Conservation (phyloP, 352 stramenopile species). For the Peronospora destructor region DNA sequence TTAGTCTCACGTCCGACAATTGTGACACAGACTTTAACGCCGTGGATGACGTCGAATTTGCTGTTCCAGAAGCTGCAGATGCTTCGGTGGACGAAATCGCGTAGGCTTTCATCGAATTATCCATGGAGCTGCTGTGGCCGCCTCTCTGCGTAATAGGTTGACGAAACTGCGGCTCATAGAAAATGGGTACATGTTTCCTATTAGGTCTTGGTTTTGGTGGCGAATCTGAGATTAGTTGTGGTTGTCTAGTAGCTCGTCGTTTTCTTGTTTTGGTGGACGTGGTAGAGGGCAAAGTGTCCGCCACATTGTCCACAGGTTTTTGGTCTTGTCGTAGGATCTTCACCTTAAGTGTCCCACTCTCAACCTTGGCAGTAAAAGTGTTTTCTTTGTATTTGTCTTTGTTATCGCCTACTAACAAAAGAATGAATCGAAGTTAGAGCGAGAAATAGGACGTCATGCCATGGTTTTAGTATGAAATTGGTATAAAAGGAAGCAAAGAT, state of each 20-base stretch:
- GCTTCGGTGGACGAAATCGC: slow-evolving; percentile 21
- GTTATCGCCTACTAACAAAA: slow-evolving; percentile 20
- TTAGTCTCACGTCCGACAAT: slow-evolving; percentile 28
- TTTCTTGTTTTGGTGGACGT: slow-evolving; percentile 2
- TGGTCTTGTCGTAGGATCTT: slow-evolving; percentile 69
- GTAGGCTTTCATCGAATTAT: slow-evolving; percentile 10
- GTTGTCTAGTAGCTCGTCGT: slow-evolving; percentile 8
- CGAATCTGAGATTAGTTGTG: slow-evolving; percentile 23
- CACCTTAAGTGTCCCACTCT: slow-evolving; percentile 68
- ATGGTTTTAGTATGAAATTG: background rate
- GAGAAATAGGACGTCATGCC: too few relatives aligned
- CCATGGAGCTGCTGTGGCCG: slow-evolving; percentile 25
- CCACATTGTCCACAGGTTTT: background rate
- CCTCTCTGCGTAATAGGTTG: slow-evolving; percentile 22
- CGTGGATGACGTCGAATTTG: slow-evolving; percentile 29
- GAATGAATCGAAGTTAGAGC: too few relatives aligned
- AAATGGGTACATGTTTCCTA: slow-evolving; percentile 76
- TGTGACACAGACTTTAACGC: slow-evolving; percentile 13
- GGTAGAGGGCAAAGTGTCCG: background rate
- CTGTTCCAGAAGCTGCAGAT: background rate
- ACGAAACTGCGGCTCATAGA: slow-evolving; percentile 53
- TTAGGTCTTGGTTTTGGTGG: slow-evolving; percentile 73
- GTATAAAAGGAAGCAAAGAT: background rate
- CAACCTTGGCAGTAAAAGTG: slow-evolving; percentile 63
- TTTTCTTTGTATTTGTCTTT: slow-evolving; percentile 78